phyloP scores from a whole-genome alignment of 345 rosid species.

The Lagerstroemia speciosa region DNA sequence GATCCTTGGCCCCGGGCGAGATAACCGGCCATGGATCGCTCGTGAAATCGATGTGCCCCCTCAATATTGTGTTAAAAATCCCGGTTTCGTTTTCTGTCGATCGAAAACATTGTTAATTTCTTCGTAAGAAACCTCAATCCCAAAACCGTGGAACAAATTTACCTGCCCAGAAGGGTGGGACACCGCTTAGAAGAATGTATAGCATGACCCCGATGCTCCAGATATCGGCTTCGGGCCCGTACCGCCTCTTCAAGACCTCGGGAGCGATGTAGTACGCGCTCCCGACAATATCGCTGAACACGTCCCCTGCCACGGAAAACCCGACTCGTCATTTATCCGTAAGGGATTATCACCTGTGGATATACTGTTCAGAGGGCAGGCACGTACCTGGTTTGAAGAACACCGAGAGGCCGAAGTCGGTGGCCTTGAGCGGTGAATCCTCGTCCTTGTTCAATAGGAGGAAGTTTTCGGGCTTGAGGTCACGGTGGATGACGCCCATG shows the following conservation, averaged over 20 bases:
- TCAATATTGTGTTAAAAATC: slow-evolving; percentile 77
- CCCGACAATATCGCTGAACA: slow-evolving; percentile 59
- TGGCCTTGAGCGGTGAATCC: slow-evolving; percentile 56
- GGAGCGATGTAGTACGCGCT: slow-evolving; percentile 83
- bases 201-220: slow-evolving; percentile 75
- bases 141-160: slow-evolving; percentile 2
- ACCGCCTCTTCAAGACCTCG: slow-evolving; percentile 56
- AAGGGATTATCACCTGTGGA: too few species aligned
- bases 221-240: slow-evolving; percentile 64
- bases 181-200: slow-evolving; percentile 52
- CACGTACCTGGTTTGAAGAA: slow-evolving; percentile 69
- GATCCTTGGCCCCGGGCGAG: slow-evolving; percentile 78
- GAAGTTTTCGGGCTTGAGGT: slow-evolving; percentile 71
- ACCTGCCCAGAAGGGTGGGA: slow-evolving; percentile 82
- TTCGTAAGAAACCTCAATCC: background rate
- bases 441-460: slow-evolving; percentile 55
- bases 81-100: slow-evolving; percentile 78
- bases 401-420: slow-evolving; percentile 61
- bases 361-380: too few species aligned
- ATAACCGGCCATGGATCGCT: slow-evolving; percentile 91
- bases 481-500: slow-evolving; percentile 68
- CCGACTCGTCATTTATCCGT: background rate
- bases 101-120: background rate
- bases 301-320: slow-evolving; percentile 40
- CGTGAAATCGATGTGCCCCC: slow-evolving; percentile 69